These are phyloP conservation scores for Hypericum perforatum DNA, from an alignment of 345 rosid species.

Conservation along the genomic window DNA sequence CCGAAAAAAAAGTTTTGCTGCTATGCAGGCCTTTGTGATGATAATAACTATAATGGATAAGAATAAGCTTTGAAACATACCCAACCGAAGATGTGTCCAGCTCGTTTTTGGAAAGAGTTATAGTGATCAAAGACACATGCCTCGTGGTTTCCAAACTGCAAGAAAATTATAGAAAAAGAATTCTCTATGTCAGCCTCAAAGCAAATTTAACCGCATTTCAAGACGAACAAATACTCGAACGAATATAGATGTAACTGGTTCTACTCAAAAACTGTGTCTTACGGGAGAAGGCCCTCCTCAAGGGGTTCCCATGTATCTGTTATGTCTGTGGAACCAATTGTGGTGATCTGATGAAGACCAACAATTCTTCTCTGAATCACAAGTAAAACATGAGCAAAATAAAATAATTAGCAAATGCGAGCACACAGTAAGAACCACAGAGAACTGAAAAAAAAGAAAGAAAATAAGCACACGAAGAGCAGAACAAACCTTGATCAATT, in stretches of 20 bases:
- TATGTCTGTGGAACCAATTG: constrained; percentile 86
- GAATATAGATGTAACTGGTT: not conserved
- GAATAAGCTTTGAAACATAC: constrained; percentile 30
- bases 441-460: not conserved
- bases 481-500: constrained; percentile 62
- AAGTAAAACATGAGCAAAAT: not conserved
- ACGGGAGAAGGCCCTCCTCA: constrained; percentile 98
- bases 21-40: too few species aligned
- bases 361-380: constrained; percentile 74
- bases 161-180: constrained; percentile 4
- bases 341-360: constrained; percentile 81
- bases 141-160: constrained; percentile 87
- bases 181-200: not conserved
- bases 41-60: too few species aligned
- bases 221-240: not conserved
- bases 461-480: not conserved
- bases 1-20: too few species aligned
- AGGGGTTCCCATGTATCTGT: constrained; percentile 90
- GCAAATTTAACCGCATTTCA: too few species aligned
- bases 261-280: constrained; percentile 17
- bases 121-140: constrained; percentile 94
- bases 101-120: constrained; percentile 70
- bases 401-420: constrained; percentile 3
- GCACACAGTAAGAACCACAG: not conserved
- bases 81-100: constrained; percentile 64